A percentile compares a stretch with the other conserved stretches of the same genome.
Evolutionary conservation across 495 filamentous ascomycete species (phyloP).

Genomic region (Penicillium verhagenii): DNA sequence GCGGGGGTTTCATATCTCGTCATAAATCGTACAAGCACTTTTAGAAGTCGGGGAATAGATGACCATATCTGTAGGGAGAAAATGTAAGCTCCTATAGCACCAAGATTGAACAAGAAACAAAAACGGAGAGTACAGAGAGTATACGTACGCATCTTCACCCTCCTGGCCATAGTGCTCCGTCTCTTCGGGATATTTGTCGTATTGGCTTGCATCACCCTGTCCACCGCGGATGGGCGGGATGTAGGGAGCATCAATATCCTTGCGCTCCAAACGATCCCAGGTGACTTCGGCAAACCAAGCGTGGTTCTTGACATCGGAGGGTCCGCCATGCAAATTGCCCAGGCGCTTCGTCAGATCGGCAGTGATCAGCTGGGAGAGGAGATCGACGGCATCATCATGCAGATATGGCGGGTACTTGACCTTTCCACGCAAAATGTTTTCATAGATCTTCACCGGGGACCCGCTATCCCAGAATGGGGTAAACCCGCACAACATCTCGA

Average conservation of each 20-base stretch:
- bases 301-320: slow-evolving; percentile 90
- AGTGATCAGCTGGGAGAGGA: slow-evolving; percentile 90
- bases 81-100: slow-evolving; percentile 11
- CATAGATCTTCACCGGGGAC: slow-evolving; percentile 97
- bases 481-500: slow-evolving; percentile 98
- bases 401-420: slow-evolving; percentile 97
- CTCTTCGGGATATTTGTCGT: slow-evolving; percentile 97
- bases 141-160: slow-evolving; percentile 79
- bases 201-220: slow-evolving; percentile 93
- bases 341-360: slow-evolving; percentile 91
- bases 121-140: no score
- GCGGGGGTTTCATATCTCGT: slow-evolving; percentile 36
- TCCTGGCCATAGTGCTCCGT: slow-evolving; percentile 80
- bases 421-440: slow-evolving; percentile 91
- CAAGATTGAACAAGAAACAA: background rate
- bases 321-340: slow-evolving; percentile 90
- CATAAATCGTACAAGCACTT: slow-evolving; percentile 35
- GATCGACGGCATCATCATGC: slow-evolving; percentile 87
- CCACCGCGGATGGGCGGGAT: slow-evolving; percentile 94
- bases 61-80: slow-evolving; percentile 58
- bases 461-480: slow-evolving; percentile 98
- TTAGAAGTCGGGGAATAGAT: slow-evolving; percentile 74
- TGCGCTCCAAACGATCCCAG: slow-evolving; percentile 88
- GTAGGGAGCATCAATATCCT: slow-evolving; percentile 98
- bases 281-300: slow-evolving; percentile 97